Percentiles rank a stretch among this genome's conserved stretches.
Conservation (phyloP, 176 grass and related monocot species). For the Aegilops bicornis region DNA sequence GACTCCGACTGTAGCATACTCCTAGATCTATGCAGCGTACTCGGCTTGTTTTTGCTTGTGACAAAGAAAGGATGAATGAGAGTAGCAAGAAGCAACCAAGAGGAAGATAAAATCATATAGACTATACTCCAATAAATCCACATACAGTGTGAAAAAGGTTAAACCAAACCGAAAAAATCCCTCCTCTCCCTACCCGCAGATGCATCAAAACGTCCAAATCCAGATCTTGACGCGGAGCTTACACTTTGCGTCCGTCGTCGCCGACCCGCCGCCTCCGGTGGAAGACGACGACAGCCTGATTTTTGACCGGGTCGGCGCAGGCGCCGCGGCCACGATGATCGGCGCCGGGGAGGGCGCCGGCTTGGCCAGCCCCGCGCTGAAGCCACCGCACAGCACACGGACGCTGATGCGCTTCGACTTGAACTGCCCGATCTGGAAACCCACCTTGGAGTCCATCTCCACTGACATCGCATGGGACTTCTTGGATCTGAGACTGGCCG, state of each 20-base stretch:
- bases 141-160: conserved; percentile 41
- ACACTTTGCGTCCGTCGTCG: conserved; percentile 67
- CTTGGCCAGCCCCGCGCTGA: conserved; percentile 50
- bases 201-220: conserved; percentile 83
- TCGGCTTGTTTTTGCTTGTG: too few species aligned
- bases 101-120: conserved; percentile 38
- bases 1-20: neutral
- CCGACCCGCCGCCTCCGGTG: neutral
- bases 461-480: conserved; percentile 52
- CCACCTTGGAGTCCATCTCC: conserved; percentile 74
- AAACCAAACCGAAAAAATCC: conserved; percentile 28
- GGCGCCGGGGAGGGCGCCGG: conserved; percentile 44
- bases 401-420: conserved; percentile 69
- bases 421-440: conserved; percentile 78
- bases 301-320: conserved; percentile 22
- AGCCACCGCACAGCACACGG: conserved; percentile 60
- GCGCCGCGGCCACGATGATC: conserved; percentile 34
- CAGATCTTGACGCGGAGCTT: conserved; percentile 91
- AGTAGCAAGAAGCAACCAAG: neutral
- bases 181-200: conserved; percentile 20
- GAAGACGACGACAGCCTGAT: neutral
- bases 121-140: conserved; percentile 72
- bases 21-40: neutral
- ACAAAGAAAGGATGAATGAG: neutral
- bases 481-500: conserved; percentile 58